Base-by-base conservation (phyloP, 2,329 filamentous ascomycete species). In the Fusarium sterilihyphosum region DNA sequence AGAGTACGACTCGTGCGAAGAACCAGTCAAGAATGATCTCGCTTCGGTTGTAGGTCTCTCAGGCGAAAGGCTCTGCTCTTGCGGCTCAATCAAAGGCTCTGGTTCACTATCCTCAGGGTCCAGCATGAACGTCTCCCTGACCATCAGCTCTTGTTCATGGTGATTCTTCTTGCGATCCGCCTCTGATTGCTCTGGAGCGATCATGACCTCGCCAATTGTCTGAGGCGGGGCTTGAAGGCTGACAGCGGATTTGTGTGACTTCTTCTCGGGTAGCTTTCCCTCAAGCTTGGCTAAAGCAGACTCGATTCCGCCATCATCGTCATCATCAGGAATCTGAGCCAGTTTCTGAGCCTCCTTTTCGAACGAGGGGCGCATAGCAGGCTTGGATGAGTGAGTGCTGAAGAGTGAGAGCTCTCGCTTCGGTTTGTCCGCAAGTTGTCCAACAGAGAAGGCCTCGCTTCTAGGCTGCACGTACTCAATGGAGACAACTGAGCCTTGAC, bases 231-330 rank as follows among this genome's bases (percentile, higher is more conserved):
- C 33, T 33, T 41, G 65, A 26, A 82, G 81, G 49, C 85, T 83
- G 71, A 85, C 84, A 20, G 70, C 65, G 22, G 73, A 79, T 60
- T 82, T 84, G 35, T 81, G 80, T 2, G 81, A 71, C 76, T 82
- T 89, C 75, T 88, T 91, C 79, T 92, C 88, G 2, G 70, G 64
- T 76, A 92, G 96, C 75, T 91, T 96, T 16, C 96, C 96, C 84
- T 99, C 96, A 1, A 99, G 87, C 79, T 98, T 99, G 77, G 95
- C 84, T 58, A 99, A 82, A 1, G 96, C 94, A n/a, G 95, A 95
- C 80, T 98, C 96, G 33, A 98, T 92, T 18, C 96, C 96, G 12
- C 94, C 94, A 79, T 92, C 89, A 22, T 85, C 81, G 43, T 97
- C 94, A 77, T 98, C 94, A 79, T 98, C 95, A 0, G 96, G 94